phyloP scores from a whole-genome alignment of 441 rosid genomes.

The Cnidoscolus chayamansa region DNA sequence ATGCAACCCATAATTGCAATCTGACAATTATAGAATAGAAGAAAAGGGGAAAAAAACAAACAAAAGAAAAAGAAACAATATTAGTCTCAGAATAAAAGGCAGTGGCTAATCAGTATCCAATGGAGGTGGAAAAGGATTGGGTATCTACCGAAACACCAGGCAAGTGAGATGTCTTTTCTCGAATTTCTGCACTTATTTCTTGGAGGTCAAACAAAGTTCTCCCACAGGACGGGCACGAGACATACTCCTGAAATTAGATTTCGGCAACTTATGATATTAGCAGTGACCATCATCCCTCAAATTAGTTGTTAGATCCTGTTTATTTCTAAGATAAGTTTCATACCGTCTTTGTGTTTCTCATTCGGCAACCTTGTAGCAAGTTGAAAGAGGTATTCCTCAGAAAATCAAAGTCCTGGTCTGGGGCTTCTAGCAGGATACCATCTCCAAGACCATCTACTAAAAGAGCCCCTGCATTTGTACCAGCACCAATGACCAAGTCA shows the following conservation, averaged over 20 bases:
- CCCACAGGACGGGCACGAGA: conserved; percentile 98
- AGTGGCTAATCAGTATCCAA: conserved; percentile 5
- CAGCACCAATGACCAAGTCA: conserved; percentile 86
- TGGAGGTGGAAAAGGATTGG: conserved; percentile 11
- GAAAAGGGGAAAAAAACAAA: neutral
- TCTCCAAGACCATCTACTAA: conserved; percentile 95
- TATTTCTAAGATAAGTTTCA: conserved; percentile 8
- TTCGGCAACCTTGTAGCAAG: conserved; percentile 94
- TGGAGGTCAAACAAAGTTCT: conserved; percentile 95
- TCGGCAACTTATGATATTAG: conserved; percentile 7
- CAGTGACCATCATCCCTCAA: neutral
- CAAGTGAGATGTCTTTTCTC: conserved; percentile 88
- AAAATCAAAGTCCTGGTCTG: conserved; percentile 81
- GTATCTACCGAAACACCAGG: conserved; percentile 89
- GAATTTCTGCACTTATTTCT: conserved; percentile 90
- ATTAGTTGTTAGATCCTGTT: neutral
- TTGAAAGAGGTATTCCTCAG: conserved; percentile 87
- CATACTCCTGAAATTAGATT: conserved; percentile 64
- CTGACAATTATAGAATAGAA: conserved; percentile 26
- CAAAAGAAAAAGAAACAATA: neutral
- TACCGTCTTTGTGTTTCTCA: conserved; percentile 98
- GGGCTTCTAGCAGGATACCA: conserved; percentile 86
- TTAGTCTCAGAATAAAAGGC: neutral
- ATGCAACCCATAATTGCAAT: conserved; percentile 99
- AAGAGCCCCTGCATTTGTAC: conserved; percentile 75